Evolutionary conservation across 306 rosid species (phyloP), one percentile per base, ranked within the genome.

Genomic region (Cyamopsis tetragonoloba): DNA sequence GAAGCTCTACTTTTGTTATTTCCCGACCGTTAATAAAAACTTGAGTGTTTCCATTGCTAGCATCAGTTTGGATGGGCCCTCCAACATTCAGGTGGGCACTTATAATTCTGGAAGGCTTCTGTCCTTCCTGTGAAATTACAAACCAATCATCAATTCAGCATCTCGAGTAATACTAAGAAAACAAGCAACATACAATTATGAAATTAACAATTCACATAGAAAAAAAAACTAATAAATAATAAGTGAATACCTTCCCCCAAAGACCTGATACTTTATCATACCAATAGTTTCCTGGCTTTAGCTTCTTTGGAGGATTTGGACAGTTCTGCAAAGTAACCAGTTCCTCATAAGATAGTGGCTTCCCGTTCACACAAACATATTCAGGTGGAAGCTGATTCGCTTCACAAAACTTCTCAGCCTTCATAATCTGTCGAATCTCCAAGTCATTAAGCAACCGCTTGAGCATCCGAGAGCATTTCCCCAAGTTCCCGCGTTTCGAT

Each of bases 261-360:
- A 95, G 92, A 80, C 99, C 99, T 82, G 99, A 95, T 24, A 90
- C 99, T 85, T 82, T 95, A 76, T 95, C 99, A 64, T 95, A 95
- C 99, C 99, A 95, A 83, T 90, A 95, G 82, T 88, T 86, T 83
- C 97, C 99, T 12, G 97, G 99, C 75, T 88, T 90, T 14, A 95
- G 72, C 87, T 95, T 95, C 87, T 86, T 95, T 10, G 99, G 99
- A 60, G 97, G 97, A 75, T 90, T 90, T 4, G 90, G 50, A 63
- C 92, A 83, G 57, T 77, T 80, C 76, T 88, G 95, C 58, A 95
- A 82, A n/a, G 73, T 30, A 61, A 73, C 58, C 66, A 95, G 71
- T 68, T 95, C 99, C 77, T 90, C 99, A 4, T 79, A 84, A 68
- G 89, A 80, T 79, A 95, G 93, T 47, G 96, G 89, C 4, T 77